A percentile compares a stretch with the other conserved stretches of the same genome.
These are phyloP conservation scores for Aurifilum marmelostoma DNA, from an alignment of 2,329 filamentous ascomycete genomes.

Conservation along the genomic window DNA sequence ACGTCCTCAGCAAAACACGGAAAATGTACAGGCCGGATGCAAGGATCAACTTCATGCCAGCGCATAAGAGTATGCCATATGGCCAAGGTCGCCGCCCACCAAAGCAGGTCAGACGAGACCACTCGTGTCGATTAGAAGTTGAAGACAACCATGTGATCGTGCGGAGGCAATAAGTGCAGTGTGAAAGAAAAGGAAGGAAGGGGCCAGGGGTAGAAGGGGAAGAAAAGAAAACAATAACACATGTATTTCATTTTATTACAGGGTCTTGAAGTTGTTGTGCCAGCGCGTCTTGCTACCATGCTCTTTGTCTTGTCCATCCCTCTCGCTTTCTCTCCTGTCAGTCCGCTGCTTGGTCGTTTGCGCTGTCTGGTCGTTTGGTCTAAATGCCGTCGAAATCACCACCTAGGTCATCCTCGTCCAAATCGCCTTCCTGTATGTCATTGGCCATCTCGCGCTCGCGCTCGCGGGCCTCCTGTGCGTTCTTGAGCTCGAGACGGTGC, in stretches of 20 bases:
- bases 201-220: neutral
- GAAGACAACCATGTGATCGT: neutral
- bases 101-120: neutral
- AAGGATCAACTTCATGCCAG: neutral
- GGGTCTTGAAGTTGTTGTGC: conserved; percentile 13
- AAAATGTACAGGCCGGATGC: conserved; percentile 2
- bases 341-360: neutral
- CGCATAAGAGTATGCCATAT: neutral
- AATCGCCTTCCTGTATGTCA: conserved; percentile 96
- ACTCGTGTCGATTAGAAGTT: neutral
- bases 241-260: conserved; percentile 26
- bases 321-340: neutral
- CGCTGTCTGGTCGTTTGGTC: conserved; percentile 2
- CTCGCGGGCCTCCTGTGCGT: conserved; percentile 96
- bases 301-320: neutral
- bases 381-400: conserved; percentile 97
- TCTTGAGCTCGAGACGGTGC: conserved; percentile 94
- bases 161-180: neutral
- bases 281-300: conserved; percentile 1
- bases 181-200: too few species aligned
- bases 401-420: conserved; percentile 94
- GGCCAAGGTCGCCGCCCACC: neutral
- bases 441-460: conserved; percentile 96
- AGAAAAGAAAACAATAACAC: conserved; percentile 8
- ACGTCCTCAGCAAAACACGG: neutral